Percentiles rank a stretch among this genome's conserved stretches.
Conservation (phyloP, 2,329 filamentous ascomycete species). For the Chrysoporthe puriensis region DNA sequence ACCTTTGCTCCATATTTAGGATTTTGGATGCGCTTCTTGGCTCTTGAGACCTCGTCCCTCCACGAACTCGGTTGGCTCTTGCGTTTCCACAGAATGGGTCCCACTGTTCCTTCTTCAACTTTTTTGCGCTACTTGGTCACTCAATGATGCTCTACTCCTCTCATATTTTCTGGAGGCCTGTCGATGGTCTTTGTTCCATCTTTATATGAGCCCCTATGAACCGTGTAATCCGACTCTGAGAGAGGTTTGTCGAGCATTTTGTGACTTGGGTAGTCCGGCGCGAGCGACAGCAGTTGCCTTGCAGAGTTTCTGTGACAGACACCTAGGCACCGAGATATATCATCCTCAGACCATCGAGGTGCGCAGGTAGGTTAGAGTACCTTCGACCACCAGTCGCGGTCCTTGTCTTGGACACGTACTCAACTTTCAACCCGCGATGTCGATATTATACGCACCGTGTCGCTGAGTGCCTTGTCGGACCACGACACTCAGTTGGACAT, state of each 20-base stretch:
- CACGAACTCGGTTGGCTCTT: background rate
- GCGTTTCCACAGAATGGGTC: background rate
- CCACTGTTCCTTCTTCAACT: background rate
- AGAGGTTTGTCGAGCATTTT: background rate
- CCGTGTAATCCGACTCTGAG: background rate
- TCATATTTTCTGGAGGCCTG: background rate
- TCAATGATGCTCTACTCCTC: background rate
- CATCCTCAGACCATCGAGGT: background rate
- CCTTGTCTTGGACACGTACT: background rate
- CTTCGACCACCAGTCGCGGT: background rate
- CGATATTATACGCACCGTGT: background rate
- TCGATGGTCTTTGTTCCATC: background rate
- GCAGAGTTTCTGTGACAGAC: background rate
- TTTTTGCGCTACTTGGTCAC: background rate
- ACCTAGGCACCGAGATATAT: background rate
- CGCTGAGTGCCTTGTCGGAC: background rate
- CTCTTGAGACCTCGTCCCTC: background rate
- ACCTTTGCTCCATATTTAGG: background rate
- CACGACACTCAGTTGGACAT: background rate
- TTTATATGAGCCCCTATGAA: no score
- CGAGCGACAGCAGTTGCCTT: background rate
- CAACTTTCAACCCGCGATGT: background rate
- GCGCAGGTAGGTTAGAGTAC: no score
- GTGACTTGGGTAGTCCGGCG: background rate
- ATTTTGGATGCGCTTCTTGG: background rate